Evolutionary conservation across 163 green algal genomes (phyloP), one percentile per base, ranked within the genome.

Genomic region (Scenedesmus sp.): DNA sequence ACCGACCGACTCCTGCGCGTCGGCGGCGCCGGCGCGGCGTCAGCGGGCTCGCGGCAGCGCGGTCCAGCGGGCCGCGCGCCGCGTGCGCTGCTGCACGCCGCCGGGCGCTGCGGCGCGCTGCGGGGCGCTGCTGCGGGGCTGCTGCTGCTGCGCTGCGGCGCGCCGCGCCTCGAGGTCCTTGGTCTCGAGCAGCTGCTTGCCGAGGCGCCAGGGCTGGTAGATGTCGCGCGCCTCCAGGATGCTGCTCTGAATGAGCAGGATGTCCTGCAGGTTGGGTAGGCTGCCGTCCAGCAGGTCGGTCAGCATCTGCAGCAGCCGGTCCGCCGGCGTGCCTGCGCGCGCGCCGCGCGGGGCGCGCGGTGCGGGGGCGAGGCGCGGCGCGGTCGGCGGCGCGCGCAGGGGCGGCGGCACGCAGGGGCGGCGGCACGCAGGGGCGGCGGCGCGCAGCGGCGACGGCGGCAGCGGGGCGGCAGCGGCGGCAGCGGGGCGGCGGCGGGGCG

Each of bases 261-360:
- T 89, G 81, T 91, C 84, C 76, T 90, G 74, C 7, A 84, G 74
- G 74, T 63, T 81, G 6, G 78, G 74, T 47, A 86, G 50, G 9
- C 39, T 71, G 20, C 84, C 84, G 29, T 91, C 86, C 75, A 91
- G 63, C 81, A 91, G 81, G 34, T 89, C 86, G 0, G 81, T 87
- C 64, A 91, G 78, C 84, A 91, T 89, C 70, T 75, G 51, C 70
- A 91, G 81, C 56, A 91, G 85, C 81, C 87, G 86, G 84, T 91
- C 86, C 48, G 86, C 86, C 50, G 84, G 86, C 9, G 86, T 91
- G 44, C 86, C 86, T 75, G 78, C 56, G n/a, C 7, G 29, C 44
- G n/a, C 28, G 54, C 33, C 39, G 39, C 7, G 39, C 10, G 39
- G 39, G 7, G 39, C 6, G 7, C 39, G 39, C 9, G 42, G 44